Percentiles rank a stretch among this genome's conserved stretches.
Conservation (phyloP, 2,329 filamentous ascomycete species). For the Aspergillus pseudoviridinutans region DNA sequence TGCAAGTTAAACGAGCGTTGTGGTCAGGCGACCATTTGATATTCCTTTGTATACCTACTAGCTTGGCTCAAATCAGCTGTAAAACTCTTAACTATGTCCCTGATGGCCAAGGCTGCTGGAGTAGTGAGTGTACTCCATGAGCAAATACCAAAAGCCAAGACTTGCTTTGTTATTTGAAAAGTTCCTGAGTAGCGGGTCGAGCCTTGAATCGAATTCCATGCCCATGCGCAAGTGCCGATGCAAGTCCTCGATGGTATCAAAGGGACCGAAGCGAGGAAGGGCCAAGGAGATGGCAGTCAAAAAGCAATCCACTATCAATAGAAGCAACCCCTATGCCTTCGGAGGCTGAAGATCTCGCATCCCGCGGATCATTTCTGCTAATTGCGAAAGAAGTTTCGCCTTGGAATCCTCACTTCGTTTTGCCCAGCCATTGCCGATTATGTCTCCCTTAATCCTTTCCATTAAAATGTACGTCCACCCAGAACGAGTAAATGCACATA, state of each 20-base stretch:
- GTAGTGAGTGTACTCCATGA: constrained; percentile 32
- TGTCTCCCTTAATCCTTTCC: constrained; percentile 37
- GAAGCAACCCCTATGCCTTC: constrained; percentile 24
- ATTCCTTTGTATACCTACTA: not conserved
- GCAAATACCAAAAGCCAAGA: constrained; percentile 42
- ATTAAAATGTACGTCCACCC: constrained; percentile 38
- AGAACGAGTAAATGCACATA: constrained; percentile 32
- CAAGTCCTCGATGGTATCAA: too few relatives aligned
- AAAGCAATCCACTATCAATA: constrained; percentile 25
- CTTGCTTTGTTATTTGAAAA: constrained; percentile 31
- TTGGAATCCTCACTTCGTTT: constrained; percentile 28
- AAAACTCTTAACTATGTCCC: too few relatives aligned
- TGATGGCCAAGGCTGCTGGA: too few relatives aligned
- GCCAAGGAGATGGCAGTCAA: constrained; percentile 26
- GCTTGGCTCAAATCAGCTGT: too few relatives aligned
- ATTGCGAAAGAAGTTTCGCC: constrained; percentile 30
- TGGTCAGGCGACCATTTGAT: not conserved
- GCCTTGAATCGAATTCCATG: too few relatives aligned
- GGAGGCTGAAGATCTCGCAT: constrained; percentile 28
- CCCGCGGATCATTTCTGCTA: constrained; percentile 25
- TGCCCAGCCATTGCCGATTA: constrained; percentile 29
- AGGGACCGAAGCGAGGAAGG: too few relatives aligned
- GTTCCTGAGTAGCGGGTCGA: constrained; percentile 24
- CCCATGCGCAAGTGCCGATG: too few relatives aligned
- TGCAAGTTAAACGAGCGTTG: not conserved